Base-by-base conservation (phyloP, 768 basidiomycete genomes). In the Lanmaoa rubissima region DNA sequence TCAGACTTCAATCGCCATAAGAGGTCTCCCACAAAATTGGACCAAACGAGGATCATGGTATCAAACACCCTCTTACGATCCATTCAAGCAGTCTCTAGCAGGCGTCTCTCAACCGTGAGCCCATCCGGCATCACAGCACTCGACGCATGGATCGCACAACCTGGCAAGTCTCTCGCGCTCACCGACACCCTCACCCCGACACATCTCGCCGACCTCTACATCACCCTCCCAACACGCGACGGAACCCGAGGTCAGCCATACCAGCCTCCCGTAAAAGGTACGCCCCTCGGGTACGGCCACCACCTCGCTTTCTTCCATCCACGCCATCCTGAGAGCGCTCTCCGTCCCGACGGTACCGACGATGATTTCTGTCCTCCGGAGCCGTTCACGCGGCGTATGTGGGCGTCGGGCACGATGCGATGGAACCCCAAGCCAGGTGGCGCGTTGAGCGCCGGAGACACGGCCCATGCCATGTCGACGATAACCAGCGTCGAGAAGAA, bases 321-420 rank as follows among this genome's bases (percentile, higher is more conserved):
- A 4, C 79, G 82, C 34, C 79, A 78, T 36, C 81, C 87, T 0
- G 87, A 88, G 65, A 48, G 65, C 13, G 66, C 69, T 19, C 75
- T 91, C 39, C 79, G 85, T 13, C 61, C 75, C n/a, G 89, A 91
- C 63, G 88, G 87, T 16, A 90, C 88, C 13, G 88, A 89, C 51
- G 76, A 80, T 1, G 83, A 86, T 47, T 84, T 88, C 51, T 84
- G 84, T 61, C 87, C 89, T 2, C 89, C 89, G 0, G 74, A 79
- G 48, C 88, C 88, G 3, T 90, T 88, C 72, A 81, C 83, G 28
- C 78, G 85, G 54, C 76, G 89, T n/a, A 92, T 91, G 90, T 92
- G 89, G 88, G 88, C 87, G 3, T 80, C 86, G 21, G 90, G 89
- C 4, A 79, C 72, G 63, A 84, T 91, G 67, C 74, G 71, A 28